Percentiles rank a stretch among this genome's conserved stretches.
Conservation (phyloP, 1,284 basidiomycete species). For the Irpex sp. region DNA sequence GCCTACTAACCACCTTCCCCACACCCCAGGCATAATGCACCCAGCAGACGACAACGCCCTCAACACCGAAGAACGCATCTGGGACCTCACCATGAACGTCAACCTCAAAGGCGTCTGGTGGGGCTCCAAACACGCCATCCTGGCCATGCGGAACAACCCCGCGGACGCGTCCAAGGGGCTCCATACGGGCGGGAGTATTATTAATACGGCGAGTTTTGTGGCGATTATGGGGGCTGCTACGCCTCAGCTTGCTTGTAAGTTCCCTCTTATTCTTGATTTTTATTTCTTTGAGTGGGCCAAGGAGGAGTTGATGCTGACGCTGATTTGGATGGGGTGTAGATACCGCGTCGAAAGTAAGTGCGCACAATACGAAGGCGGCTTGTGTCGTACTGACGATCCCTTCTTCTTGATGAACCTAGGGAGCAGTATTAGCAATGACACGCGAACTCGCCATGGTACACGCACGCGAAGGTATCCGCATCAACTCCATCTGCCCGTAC, state of each 20-base stretch:
- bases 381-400: background rate
- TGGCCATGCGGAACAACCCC: slow-evolving; percentile 92
- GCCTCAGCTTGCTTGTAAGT: slow-evolving; percentile 87
- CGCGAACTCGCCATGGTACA: slow-evolving; percentile 97
- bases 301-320: too few species aligned
- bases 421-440: slow-evolving; percentile 97
- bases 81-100: slow-evolving; percentile 92
- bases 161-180: slow-evolving; percentile 79
- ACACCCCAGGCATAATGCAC: slow-evolving; percentile 83
- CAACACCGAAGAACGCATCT: slow-evolving; percentile 94
- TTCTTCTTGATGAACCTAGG: slow-evolving; percentile 39
- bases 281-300: background rate
- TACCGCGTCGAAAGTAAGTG: slow-evolving; percentile 77
- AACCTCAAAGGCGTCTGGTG: slow-evolving; percentile 99
- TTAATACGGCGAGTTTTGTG: slow-evolving; percentile 97
- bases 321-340: slow-evolving; percentile 39
- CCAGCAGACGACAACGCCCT: slow-evolving; percentile 90
- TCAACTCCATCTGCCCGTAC: slow-evolving; percentile 95
- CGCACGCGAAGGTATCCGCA: slow-evolving; percentile 90
- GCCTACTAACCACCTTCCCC: slow-evolving; percentile 4
- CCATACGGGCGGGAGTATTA: slow-evolving; percentile 86
- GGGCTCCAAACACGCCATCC: slow-evolving; percentile 95
- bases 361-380: background rate
- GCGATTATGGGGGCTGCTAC: slow-evolving; percentile 93
- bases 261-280: background rate